phyloP scores from a whole-genome alignment of 2,329 filamentous ascomycete species.

The Venturia pyrina region DNA sequence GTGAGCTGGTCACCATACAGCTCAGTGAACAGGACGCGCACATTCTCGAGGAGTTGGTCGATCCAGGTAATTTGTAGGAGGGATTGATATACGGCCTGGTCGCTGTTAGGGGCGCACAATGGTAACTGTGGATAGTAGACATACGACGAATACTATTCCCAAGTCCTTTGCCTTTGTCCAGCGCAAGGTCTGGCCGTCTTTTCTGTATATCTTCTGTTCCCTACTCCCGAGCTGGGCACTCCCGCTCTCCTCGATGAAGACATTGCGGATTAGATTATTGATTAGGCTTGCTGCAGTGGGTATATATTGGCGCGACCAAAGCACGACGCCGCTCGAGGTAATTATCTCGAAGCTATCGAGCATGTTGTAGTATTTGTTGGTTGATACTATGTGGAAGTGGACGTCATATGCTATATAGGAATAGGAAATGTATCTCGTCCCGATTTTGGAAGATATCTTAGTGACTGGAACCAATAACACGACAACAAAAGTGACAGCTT shows the following conservation, averaged over 20 bases:
- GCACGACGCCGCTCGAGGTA: conserved; percentile 88
- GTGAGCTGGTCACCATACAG: conserved; percentile 83
- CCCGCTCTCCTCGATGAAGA: conserved; percentile 90
- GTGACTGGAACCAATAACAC: neutral
- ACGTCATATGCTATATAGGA: neutral
- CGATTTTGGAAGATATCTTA: neutral
- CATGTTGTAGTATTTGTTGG: conserved; percentile 43
- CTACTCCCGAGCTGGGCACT: conserved; percentile 45
- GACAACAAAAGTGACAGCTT: neutral
- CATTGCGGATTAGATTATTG: conserved; percentile 90
- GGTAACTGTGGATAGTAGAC: neutral
- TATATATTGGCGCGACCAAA: conserved; percentile 86
- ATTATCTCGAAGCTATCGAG: conserved; percentile 95
- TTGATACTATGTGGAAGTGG: neutral
- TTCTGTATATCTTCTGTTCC: conserved; percentile 56
- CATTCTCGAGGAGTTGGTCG: conserved; percentile 90
- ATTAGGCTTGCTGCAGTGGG: conserved; percentile 72
- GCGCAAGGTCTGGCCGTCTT: conserved; percentile 89
- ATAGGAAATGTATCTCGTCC: conserved; percentile 5
- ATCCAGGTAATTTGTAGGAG: conserved; percentile 94
- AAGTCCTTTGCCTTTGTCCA: conserved; percentile 91
- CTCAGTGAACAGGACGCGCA: conserved; percentile 82
- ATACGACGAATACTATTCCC: conserved; percentile 87
- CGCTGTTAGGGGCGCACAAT: neutral
- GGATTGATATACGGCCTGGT: conserved; percentile 88